These are phyloP conservation scores for Ophiocordyceps camponoti-saundersi DNA, from an alignment of 2,329 filamentous ascomycete genomes.

Conservation along the genomic window DNA sequence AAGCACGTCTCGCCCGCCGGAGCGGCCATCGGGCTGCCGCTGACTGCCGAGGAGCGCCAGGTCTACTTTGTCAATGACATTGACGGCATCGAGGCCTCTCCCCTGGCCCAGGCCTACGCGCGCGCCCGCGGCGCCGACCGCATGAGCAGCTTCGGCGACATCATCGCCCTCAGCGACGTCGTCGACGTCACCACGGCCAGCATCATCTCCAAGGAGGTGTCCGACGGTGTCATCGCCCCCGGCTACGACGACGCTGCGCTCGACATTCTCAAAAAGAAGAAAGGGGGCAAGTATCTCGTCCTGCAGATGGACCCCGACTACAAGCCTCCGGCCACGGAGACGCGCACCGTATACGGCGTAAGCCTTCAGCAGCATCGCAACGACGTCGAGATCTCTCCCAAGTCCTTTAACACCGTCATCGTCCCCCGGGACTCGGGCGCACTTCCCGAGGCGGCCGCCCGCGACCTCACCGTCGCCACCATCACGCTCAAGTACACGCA, in stretches of 20 bases:
- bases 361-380: conserved; percentile 84
- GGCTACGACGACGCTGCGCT: conserved; percentile 73
- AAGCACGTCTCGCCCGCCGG: conserved; percentile 97
- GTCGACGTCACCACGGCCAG: conserved; percentile 88
- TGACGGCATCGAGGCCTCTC: conserved; percentile 68
- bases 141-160: conserved; percentile 96
- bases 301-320: conserved; percentile 88
- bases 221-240: conserved; percentile 88
- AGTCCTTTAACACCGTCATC: conserved; percentile 72
- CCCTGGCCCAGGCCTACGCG: conserved; percentile 85
- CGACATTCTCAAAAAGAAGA: conserved; percentile 91
- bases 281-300: conserved; percentile 91
- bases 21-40: conserved; percentile 79
- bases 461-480: conserved; percentile 86
- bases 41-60: conserved; percentile 78
- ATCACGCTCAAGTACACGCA: conserved; percentile 98
- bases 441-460: conserved; percentile 65
- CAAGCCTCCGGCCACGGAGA: conserved; percentile 64
- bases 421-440: conserved; percentile 62
- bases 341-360: conserved; percentile 78
- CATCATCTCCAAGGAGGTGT: conserved; percentile 96
- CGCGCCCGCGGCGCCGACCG: conserved; percentile 90
- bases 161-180: conserved; percentile 81
- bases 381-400: conserved; percentile 69
- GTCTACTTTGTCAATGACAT: conserved; percentile 99